Conservation (phyloP, 2,329 filamentous ascomycete species). For the Mollisiaceae sp. region DNA sequence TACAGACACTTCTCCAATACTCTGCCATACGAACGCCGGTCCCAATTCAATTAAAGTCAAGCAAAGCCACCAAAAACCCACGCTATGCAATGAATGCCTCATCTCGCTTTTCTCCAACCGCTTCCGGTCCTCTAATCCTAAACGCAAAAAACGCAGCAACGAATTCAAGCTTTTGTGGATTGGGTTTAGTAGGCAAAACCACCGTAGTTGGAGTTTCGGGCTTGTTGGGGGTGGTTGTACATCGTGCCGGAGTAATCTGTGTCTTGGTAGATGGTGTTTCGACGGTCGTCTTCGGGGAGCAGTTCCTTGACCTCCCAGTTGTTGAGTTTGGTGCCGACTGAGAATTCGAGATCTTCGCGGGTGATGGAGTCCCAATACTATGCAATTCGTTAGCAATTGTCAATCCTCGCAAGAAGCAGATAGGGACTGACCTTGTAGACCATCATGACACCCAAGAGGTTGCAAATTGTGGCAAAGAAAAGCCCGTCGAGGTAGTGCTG, state of each 20-base stretch:
- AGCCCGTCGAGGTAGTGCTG: slow-evolving; percentile 94
- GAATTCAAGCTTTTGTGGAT: too few relatives aligned
- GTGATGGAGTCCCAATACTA: slow-evolving; percentile 99
- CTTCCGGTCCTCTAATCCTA: neutral
- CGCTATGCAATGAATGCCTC: neutral
- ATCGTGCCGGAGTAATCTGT: slow-evolving; percentile 34
- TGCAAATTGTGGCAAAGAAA: slow-evolving; percentile 93
- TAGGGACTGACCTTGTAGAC: slow-evolving; percentile 80
- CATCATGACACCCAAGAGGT: slow-evolving; percentile 97
- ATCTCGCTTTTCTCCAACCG: slow-evolving; percentile 6
- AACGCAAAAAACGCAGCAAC: neutral
- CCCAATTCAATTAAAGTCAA: slow-evolving; percentile 4
- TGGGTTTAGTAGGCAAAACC: slow-evolving; percentile 30
- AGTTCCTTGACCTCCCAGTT: slow-evolving; percentile 99
- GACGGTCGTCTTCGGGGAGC: slow-evolving; percentile 41
- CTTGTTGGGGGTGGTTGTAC: slow-evolving; percentile 30
- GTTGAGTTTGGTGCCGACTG: slow-evolving; percentile 91
- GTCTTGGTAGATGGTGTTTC: slow-evolving; percentile 43
- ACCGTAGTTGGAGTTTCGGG: slow-evolving; percentile 43
- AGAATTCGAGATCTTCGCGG: slow-evolving; percentile 97
- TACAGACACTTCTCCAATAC: neutral
- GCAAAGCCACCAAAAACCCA: slow-evolving; percentile 3
- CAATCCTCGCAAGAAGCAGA: neutral
- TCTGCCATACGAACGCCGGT: neutral
- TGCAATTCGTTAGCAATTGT: slow-evolving; percentile 1